Evolutionary conservation across 345 rosid species (phyloP).

Genomic region (Arabidopsis arenosa): DNA sequence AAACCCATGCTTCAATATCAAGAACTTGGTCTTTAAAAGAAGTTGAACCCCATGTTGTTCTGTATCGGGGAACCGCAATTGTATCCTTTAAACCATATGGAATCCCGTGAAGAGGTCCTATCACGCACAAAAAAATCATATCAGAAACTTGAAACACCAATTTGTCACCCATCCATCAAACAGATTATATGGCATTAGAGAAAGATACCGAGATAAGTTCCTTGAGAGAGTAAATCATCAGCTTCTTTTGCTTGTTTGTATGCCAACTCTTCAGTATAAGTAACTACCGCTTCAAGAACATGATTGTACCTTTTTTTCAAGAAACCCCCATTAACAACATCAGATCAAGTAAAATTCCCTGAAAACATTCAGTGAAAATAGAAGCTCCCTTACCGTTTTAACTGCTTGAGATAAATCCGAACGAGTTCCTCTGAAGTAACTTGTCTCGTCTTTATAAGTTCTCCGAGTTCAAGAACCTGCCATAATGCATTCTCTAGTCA

Average conservation of each 20-base stretch:
- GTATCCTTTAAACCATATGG: slow-evolving; percentile 93
- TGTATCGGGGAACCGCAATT: slow-evolving; percentile 73
- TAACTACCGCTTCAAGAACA: slow-evolving; percentile 78
- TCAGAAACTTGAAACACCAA: slow-evolving; percentile 1
- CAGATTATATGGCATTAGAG: slow-evolving; percentile 49
- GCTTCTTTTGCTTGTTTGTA: slow-evolving; percentile 84
- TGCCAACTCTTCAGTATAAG: slow-evolving; percentile 80
- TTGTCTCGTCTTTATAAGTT: slow-evolving; percentile 71
- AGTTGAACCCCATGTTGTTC: slow-evolving; percentile 89
- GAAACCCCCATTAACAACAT: slow-evolving; percentile 23
- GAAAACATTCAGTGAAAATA: slow-evolving; percentile 2
- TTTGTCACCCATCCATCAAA: slow-evolving; percentile 47
- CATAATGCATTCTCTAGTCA: slow-evolving; percentile 25
- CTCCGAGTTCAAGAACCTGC: slow-evolving; percentile 85
- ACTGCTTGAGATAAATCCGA: slow-evolving; percentile 58
- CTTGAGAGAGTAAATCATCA: slow-evolving; percentile 73
- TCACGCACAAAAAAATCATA: neutral
- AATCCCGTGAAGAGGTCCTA: slow-evolving; percentile 95
- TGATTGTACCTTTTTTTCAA: slow-evolving; percentile 61
- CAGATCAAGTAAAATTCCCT: slow-evolving; percentile 3
- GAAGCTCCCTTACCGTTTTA: slow-evolving; percentile 58
- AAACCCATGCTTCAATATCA: slow-evolving; percentile 84
- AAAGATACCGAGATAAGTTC: slow-evolving; percentile 73
- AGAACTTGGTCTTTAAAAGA: slow-evolving; percentile 77
- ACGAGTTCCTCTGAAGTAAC: slow-evolving; percentile 75